Base-by-base conservation (phyloP, 2,329 filamentous ascomycete genomes). In the Metarhizium rileyi region DNA sequence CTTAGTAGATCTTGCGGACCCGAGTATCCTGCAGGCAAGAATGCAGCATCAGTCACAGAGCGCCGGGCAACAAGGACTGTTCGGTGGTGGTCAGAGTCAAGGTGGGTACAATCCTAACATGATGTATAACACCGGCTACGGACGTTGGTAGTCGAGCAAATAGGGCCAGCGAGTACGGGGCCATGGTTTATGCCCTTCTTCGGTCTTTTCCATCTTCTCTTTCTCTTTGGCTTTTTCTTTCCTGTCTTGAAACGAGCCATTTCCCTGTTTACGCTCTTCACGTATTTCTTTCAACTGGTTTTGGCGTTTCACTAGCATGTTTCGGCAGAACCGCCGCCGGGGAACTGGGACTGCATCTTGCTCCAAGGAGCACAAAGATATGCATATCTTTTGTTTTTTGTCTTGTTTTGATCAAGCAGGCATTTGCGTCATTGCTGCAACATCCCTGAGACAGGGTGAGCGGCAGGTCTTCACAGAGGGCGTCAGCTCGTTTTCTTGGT, bases 1-100 rank as follows among this genome's bases (percentile, higher is more conserved):
- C 78, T 83, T 96, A 91, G 90, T 94, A 78, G 90, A 97, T 94
- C 89, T 95, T 90, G 89, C 87, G 80, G 90, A 97, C 89, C 91
- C 91, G 80, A 95, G 89, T 81, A 96, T 96, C 81, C 84, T 97
- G 80, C 90, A 95, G 78, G 89, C 89, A 72, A 88, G 90, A 80
- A 86, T 95, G 80, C 90, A 94, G 73, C 87, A 93, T 76, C 82
- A 86, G 75, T 78, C 83, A 63, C 84, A 86, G 74, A 86, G 83
- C 74, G 86, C 87, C 71, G 52, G 52, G 44, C 52, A 45, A 33
- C 88, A 93, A 80, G 87, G 87, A 71, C 79, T 93, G 70, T 95
- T 93, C 74, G 85, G 85, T 73, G 85, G 85, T 73, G 87, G 87
- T 73, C 86, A 85, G 78, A 78, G 75, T 66, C 86, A 95, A 91